Evolutionary conservation across 306 rosid species (phyloP).

Genomic region (Dryas alaskensis): DNA sequence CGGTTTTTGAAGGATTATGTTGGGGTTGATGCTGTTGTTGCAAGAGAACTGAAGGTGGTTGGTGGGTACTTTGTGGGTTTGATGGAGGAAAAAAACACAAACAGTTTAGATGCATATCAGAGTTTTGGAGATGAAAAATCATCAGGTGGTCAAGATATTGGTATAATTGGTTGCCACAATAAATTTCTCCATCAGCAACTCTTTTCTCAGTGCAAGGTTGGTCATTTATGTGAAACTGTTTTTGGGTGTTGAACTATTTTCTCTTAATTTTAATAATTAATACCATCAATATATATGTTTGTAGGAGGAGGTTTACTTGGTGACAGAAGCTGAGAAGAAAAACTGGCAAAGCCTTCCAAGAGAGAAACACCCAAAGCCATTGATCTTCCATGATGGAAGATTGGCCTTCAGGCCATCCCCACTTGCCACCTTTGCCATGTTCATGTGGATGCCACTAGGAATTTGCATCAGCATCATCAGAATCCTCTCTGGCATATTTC

Average conservation of each 20-base stretch:
- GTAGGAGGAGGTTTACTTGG: slow-evolving; percentile 44
- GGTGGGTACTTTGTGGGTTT: slow-evolving; percentile 60
- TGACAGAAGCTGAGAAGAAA: slow-evolving; percentile 53
- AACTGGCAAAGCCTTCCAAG: slow-evolving; percentile 51
- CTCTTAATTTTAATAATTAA: not conserved
- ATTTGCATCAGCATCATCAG: slow-evolving; percentile 41
- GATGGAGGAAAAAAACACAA: slow-evolving; percentile 32
- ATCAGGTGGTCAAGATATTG: slow-evolving; percentile 16
- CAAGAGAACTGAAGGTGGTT: slow-evolving; percentile 53
- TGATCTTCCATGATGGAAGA: slow-evolving; percentile 84
- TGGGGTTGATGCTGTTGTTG: slow-evolving; percentile 50
- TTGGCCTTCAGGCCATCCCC: slow-evolving; percentile 59
- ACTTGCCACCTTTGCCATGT: slow-evolving; percentile 39
- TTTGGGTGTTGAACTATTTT: not conserved
- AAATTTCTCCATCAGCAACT: slow-evolving; percentile 35
- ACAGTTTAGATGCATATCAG: slow-evolving; percentile 4
- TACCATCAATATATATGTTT: not conserved
- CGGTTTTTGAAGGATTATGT: slow-evolving; percentile 55
- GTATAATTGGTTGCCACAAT: slow-evolving; percentile 29
- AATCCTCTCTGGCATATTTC: slow-evolving; percentile 21
- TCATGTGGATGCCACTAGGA: slow-evolving; percentile 68
- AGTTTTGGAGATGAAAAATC: slow-evolving; percentile 16
- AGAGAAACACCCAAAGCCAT: slow-evolving; percentile 47
- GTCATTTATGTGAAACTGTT: not conserved
- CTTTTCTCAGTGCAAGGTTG: slow-evolving; percentile 53